Conservation (phyloP, 306 rosid genomes). For the Psophocarpus tetragonolobus region DNA sequence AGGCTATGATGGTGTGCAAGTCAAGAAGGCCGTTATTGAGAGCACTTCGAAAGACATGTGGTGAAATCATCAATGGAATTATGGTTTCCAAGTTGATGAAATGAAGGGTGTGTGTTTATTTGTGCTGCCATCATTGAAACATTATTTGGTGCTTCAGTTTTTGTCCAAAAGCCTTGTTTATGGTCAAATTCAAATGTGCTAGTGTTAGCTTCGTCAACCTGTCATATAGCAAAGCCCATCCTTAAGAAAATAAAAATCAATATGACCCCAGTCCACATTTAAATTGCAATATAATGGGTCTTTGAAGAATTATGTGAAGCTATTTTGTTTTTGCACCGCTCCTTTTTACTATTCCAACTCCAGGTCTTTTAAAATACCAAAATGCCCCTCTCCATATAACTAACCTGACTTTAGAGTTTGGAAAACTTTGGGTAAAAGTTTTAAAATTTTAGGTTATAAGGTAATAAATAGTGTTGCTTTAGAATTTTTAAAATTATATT, state of each 20-base stretch:
- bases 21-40: constrained; percentile 13
- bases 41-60: constrained; percentile 26
- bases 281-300: neutral
- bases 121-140: constrained; percentile 20
- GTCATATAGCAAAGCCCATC: constrained; percentile 2
- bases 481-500: no score
- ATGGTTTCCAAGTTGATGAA: constrained; percentile 28
- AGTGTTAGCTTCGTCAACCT: neutral
- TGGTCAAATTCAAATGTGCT: neutral
- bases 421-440: no score
- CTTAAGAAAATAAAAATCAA: neutral
- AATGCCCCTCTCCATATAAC: no score
- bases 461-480: no score
- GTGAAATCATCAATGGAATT: constrained; percentile 38
- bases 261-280: neutral
- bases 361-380: no score
- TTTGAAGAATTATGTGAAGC: neutral
- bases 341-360: no score
- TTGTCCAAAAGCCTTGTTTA: neutral
- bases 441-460: no score
- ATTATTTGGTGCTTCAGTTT: neutral
- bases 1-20: constrained; percentile 25
- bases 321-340: no score
- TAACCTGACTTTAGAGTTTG: no score
- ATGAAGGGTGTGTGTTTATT: neutral